Evolutionary conservation across 2,329 filamentous ascomycete genomes (phyloP).

Genomic region (Paecilomyces sp.): DNA sequence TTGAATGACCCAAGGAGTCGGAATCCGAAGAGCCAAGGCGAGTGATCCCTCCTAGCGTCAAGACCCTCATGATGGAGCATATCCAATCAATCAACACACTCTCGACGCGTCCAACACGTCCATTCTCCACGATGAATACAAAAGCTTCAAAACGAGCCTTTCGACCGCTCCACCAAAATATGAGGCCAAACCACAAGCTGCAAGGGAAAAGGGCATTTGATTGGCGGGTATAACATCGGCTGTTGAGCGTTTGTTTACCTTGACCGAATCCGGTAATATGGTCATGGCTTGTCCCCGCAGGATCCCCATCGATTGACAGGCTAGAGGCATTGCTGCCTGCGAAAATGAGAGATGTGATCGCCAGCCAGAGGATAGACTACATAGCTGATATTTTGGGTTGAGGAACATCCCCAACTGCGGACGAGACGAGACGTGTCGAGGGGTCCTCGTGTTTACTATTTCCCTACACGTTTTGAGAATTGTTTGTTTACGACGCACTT

Average conservation of each 20-base stretch:
- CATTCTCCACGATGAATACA: neutral
- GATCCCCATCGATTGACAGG: neutral
- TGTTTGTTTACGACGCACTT: neutral
- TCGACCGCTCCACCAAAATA: neutral
- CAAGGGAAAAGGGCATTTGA: neutral
- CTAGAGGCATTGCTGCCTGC: constrained; percentile 1
- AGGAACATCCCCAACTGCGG: neutral
- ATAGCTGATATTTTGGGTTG: neutral
- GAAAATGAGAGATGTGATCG: neutral
- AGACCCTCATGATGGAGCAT: neutral
- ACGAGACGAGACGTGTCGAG: neutral
- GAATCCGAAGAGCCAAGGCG: neutral
- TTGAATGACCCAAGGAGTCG: neutral
- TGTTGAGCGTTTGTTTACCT: constrained; percentile 5
- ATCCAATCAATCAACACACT: constrained; percentile 1
- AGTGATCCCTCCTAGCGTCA: neutral
- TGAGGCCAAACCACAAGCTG: neutral
- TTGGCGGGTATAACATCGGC: neutral
- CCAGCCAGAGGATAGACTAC: neutral
- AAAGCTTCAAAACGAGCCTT: neutral
- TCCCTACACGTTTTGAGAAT: neutral
- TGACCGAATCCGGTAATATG: constrained; percentile 6
- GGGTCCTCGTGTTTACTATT: neutral
- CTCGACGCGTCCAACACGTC: constrained; percentile 3
- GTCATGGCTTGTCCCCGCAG: neutral